A percentile compares a stretch with the other conserved stretches of the same genome.
Conservation (phyloP, 2,329 filamentous ascomycete species). For the Curvularia eragrostidis region DNA sequence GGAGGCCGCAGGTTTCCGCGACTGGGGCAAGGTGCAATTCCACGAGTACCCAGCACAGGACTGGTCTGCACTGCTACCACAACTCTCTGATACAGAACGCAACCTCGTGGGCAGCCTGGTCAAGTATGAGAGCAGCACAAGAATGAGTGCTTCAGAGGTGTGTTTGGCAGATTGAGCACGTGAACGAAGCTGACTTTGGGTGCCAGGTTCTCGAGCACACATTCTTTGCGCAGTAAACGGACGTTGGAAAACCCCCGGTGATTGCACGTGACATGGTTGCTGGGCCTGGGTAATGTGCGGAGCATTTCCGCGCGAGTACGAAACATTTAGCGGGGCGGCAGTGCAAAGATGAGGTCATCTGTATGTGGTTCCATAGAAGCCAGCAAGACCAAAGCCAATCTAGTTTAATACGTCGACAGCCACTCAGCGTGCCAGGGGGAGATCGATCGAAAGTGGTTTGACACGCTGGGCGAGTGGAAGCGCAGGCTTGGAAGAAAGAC, state of each 20-base stretch:
- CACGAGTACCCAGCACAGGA: conserved; percentile 69
- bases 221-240: conserved; percentile 32
- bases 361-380: not conserved
- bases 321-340: not conserved
- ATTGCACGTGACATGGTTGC: not conserved
- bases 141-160: conserved; percentile 72
- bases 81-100: conserved; percentile 63
- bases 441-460: not conserved
- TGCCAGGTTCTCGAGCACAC: conserved; percentile 39
- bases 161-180: not conserved
- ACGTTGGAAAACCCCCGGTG: too few relatives aligned
- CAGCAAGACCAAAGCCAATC: not conserved
- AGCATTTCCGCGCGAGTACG: conserved; percentile 9
- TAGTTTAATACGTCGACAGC: not conserved
- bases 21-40: conserved; percentile 88
- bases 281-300: conserved; percentile 4
- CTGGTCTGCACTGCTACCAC: conserved; percentile 75
- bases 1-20: conserved; percentile 73
- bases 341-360: not conserved
- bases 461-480: conserved; percentile 17
- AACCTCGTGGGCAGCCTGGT: conserved; percentile 73
- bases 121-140: conserved; percentile 71
- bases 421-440: not conserved
- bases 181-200: conserved; percentile 6
- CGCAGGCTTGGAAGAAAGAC: conserved; percentile 1